These are phyloP conservation scores for Monosporascus cannonballus DNA, from an alignment of 2,329 filamentous ascomycete genomes.

Conservation along the genomic window DNA sequence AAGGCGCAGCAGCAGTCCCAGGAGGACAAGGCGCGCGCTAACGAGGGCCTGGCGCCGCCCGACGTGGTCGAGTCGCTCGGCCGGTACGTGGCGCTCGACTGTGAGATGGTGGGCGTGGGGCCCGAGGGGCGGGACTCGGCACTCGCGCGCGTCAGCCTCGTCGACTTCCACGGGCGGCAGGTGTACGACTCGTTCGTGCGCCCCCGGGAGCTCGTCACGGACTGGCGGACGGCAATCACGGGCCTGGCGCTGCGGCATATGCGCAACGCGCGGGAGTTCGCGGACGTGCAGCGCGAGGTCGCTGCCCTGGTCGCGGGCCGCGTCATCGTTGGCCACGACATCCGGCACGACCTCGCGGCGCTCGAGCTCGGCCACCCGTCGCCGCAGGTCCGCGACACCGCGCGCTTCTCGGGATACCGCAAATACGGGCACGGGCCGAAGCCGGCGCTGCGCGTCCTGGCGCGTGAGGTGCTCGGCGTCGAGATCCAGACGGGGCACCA, in stretches of 20 bases:
- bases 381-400: slow-evolving; percentile 78
- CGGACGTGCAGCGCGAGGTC: slow-evolving; percentile 70
- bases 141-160: slow-evolving; percentile 80
- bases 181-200: slow-evolving; percentile 91
- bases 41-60: slow-evolving; percentile 55
- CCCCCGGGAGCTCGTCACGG: slow-evolving; percentile 70
- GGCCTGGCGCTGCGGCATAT: slow-evolving; percentile 74
- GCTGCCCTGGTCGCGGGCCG: slow-evolving; percentile 56
- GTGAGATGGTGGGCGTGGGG: slow-evolving; percentile 94
- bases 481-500: slow-evolving; percentile 60
- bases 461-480: slow-evolving; percentile 49
- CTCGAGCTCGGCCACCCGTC: slow-evolving; percentile 74
- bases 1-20: slow-evolving; percentile 5
- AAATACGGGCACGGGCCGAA: slow-evolving; percentile 62
- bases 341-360: slow-evolving; percentile 65
- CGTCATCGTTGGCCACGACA: slow-evolving; percentile 65
- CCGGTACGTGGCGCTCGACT: slow-evolving; percentile 90
- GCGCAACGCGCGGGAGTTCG: slow-evolving; percentile 61
- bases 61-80: slow-evolving; percentile 54
- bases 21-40: slow-evolving; percentile 46
- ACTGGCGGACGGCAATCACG: slow-evolving; percentile 85
- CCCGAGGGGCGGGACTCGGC: slow-evolving; percentile 63
- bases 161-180: slow-evolving; percentile 89
- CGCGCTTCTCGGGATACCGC: slow-evolving; percentile 67
- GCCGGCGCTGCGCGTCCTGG: slow-evolving; percentile 57